Evolutionary conservation across 1,284 basidiomycete species (phyloP).

Genomic region (Cutaneotrichosporon daszewskae): DNA sequence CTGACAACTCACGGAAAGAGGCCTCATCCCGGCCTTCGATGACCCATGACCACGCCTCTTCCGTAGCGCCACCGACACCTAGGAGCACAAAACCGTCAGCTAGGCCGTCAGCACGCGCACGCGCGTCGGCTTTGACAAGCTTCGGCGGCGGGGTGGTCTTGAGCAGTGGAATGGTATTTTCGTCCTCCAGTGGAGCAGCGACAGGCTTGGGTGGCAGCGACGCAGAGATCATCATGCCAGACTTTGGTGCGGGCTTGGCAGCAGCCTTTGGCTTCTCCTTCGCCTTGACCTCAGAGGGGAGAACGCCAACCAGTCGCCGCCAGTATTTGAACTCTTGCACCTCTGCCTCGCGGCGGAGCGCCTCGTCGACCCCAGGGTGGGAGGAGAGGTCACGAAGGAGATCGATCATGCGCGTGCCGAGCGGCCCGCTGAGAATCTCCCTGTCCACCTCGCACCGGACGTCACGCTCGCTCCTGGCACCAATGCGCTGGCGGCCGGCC

Average conservation of each 20-base stretch:
- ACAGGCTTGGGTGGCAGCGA: background rate
- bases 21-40: constrained; percentile 74
- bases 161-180: constrained; percentile 21
- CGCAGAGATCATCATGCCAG: constrained; percentile 5
- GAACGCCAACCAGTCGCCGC: constrained; percentile 28
- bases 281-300: constrained; percentile 12
- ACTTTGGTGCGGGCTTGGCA: constrained; percentile 3
- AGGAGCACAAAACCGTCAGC: constrained; percentile 45
- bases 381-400: constrained; percentile 33
- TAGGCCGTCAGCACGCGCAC: constrained; percentile 42
- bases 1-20: constrained; percentile 23
- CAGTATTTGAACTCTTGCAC: constrained; percentile 41
- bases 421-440: constrained; percentile 43
- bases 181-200: background rate
- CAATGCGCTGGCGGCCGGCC: constrained; percentile 66
- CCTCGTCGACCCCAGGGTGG: constrained; percentile 35
- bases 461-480: constrained; percentile 61
- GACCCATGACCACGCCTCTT: constrained; percentile 51
- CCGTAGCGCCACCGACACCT: constrained; percentile 30
- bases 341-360: constrained; percentile 35
- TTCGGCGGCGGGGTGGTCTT: constrained; percentile 47
- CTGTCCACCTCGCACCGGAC: constrained; percentile 56
- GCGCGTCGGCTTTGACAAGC: constrained; percentile 45
- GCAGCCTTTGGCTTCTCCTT: constrained; percentile 7
- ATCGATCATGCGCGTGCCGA: constrained; percentile 34